Percentiles rank a stretch among this genome's conserved stretches.
These are phyloP conservation scores for Saturnispora dispora DNA, from an alignment of 805 yeast species.

Conservation along the genomic window DNA sequence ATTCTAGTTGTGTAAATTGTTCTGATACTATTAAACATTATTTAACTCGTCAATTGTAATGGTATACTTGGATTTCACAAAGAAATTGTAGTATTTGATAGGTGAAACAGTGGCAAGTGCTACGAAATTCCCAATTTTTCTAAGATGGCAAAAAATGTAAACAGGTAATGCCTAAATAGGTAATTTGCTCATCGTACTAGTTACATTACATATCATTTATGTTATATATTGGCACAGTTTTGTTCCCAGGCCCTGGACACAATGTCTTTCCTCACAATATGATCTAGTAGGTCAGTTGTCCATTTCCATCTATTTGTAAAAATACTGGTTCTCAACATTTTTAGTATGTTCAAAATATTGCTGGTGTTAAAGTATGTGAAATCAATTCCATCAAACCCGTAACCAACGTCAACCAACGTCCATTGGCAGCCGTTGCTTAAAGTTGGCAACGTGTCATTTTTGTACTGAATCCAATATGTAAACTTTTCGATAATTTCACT, in stretches of 20 bases:
- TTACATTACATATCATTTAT: not conserved
- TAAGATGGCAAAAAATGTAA: not conserved
- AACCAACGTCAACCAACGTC: slow-evolving; percentile 32
- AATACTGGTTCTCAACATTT: not conserved
- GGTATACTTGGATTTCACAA: not conserved
- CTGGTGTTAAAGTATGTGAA: not conserved
- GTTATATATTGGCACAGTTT: not conserved
- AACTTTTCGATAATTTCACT: slow-evolving; percentile 19
- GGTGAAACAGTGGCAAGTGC: not conserved
- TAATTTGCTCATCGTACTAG: not conserved
- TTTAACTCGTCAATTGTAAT: not conserved
- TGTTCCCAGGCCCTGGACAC: not conserved
- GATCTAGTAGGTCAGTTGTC: not conserved
- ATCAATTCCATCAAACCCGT: slow-evolving; percentile 30
- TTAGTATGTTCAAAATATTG: not conserved
- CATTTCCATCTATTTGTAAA: not conserved
- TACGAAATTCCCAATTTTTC: not conserved
- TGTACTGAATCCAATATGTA: slow-evolving; percentile 42
- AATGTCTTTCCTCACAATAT: not conserved
- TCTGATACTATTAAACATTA: not conserved
- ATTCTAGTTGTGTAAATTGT: not conserved
- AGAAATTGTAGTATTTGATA: not conserved
- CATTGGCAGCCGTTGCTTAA: slow-evolving; percentile 30
- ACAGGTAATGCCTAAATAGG: not conserved
- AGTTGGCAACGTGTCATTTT: slow-evolving; percentile 21